These are phyloP conservation scores for Epithele typhae DNA, from an alignment of 768 basidiomycete genomes.

Conservation along the genomic window DNA sequence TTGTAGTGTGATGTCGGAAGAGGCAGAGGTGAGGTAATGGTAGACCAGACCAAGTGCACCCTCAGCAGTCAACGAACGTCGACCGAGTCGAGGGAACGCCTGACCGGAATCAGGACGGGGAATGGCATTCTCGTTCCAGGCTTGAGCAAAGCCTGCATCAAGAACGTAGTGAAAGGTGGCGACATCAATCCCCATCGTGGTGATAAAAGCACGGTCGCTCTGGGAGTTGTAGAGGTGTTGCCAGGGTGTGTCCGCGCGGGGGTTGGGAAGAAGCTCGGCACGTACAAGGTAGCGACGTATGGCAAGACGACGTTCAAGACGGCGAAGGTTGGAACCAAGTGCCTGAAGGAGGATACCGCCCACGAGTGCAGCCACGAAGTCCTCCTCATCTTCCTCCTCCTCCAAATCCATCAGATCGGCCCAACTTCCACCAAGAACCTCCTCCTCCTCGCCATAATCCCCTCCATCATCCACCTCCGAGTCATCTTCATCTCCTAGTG, in stretches of 20 bases:
- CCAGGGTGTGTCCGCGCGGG: slow-evolving; percentile 30
- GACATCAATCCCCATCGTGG: slow-evolving; percentile 30
- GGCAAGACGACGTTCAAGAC: not conserved
- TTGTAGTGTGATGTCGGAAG: slow-evolving; percentile 33
- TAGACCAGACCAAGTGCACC: slow-evolving; percentile 39
- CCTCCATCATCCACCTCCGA: too few species aligned
- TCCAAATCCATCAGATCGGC: too few species aligned
- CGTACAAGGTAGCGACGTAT: not conserved
- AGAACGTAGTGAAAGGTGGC: slow-evolving; percentile 32
- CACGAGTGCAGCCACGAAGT: too few species aligned
- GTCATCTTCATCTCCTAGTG: too few species aligned
- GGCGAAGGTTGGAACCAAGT: too few species aligned
- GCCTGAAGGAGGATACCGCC: too few species aligned
- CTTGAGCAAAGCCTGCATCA: slow-evolving; percentile 25
- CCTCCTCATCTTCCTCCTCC: too few species aligned
- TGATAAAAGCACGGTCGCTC: slow-evolving; percentile 38
- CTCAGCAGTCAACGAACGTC: slow-evolving; percentile 32
- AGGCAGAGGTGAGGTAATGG: slow-evolving; percentile 38
- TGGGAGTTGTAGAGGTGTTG: slow-evolving; percentile 25
- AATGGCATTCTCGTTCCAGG: not conserved
- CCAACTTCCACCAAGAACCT: too few species aligned
- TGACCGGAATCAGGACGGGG: not conserved
- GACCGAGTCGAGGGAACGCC: slow-evolving; percentile 16
- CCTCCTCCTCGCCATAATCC: too few species aligned
- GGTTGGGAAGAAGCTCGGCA: slow-evolving; percentile 1